phyloP scores from a whole-genome alignment of 768 basidiomycete species.

The Kockovaella imperatae region DNA sequence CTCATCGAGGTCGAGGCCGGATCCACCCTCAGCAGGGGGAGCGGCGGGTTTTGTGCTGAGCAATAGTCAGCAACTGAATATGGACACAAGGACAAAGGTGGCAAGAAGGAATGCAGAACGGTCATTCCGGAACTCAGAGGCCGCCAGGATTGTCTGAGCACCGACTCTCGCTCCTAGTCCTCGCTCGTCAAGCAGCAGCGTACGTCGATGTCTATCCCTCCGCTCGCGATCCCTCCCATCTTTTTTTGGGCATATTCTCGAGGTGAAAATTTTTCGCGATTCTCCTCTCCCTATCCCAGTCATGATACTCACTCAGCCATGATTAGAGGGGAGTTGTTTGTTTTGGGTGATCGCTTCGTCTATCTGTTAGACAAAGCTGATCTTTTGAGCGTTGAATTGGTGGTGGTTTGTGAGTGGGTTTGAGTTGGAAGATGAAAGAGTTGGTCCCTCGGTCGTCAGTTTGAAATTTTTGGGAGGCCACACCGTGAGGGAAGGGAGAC shows the following conservation, averaged over 20 bases:
- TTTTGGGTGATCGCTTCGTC: constrained; percentile 25
- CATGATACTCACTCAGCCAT: constrained; percentile 44
- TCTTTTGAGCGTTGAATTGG: constrained; percentile 11
- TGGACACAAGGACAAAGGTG: background rate
- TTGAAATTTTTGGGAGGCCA: too few species aligned
- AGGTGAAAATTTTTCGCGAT: constrained; percentile 1
- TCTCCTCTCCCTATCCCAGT: too few species aligned
- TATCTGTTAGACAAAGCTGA: constrained; percentile 29
- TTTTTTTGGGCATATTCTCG: too few species aligned
- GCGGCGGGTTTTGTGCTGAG: constrained; percentile 27
- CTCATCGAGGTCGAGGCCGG: constrained; percentile 42
- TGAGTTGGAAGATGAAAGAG: constrained; percentile 7
- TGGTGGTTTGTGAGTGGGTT: constrained; percentile 8
- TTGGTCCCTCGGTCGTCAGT: too few species aligned
- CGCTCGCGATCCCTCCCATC: background rate
- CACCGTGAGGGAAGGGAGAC: too few species aligned
- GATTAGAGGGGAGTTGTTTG: constrained; percentile 24
- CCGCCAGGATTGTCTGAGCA: too few species aligned
- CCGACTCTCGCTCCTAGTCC: too few species aligned
- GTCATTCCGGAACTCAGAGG: too few species aligned
- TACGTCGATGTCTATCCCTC: too few species aligned
- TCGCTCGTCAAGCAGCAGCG: too few species aligned
- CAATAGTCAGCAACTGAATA: constrained; percentile 12
- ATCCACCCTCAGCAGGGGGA: constrained; percentile 13
- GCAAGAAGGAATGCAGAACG: too few species aligned